Conservation (phyloP, 2,329 filamentous ascomycete species). For the Ramichloridium luteum region DNA sequence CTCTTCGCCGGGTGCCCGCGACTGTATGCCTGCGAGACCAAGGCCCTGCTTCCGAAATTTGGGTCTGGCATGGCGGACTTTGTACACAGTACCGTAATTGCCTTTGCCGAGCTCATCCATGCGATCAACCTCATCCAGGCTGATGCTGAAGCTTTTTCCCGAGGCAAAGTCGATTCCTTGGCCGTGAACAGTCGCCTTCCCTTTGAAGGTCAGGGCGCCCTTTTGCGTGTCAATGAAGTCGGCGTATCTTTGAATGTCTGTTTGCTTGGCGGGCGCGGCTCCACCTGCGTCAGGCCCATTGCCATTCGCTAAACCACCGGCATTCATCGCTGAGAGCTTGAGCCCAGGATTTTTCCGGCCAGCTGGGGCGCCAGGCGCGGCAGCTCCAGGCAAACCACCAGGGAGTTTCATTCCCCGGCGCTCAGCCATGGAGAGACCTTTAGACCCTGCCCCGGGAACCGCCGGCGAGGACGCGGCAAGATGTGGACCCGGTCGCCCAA, state of each 20-base stretch:
- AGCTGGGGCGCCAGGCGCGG: constrained; percentile 19
- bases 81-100: constrained; percentile 97
- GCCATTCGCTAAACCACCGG: constrained; percentile 18
- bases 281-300: constrained; percentile 17
- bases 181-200: constrained; percentile 79
- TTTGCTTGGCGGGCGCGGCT: constrained; percentile 17
- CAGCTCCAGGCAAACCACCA: constrained; percentile 37
- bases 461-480: constrained; percentile 39
- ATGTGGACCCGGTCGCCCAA: constrained; percentile 27
- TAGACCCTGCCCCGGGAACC: constrained; percentile 31
- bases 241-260: constrained; percentile 50
- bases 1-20: constrained; percentile 23
- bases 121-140: constrained; percentile 87
- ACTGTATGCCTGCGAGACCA: constrained; percentile 48
- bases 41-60: constrained; percentile 48
- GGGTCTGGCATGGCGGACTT: constrained; percentile 73
- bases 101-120: constrained; percentile 91
- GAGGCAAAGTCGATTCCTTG: constrained; percentile 86
- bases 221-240: constrained; percentile 86
- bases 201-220: constrained; percentile 83
- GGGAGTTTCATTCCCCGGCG: constrained; percentile 55
- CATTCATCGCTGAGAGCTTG: constrained; percentile 34
- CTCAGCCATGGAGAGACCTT: constrained; percentile 49
- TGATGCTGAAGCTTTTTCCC: constrained; percentile 83
- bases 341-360: constrained; percentile 32